Conservation (phyloP, 2,329 filamentous ascomycete species). For the Diplodia mutila region DNA sequence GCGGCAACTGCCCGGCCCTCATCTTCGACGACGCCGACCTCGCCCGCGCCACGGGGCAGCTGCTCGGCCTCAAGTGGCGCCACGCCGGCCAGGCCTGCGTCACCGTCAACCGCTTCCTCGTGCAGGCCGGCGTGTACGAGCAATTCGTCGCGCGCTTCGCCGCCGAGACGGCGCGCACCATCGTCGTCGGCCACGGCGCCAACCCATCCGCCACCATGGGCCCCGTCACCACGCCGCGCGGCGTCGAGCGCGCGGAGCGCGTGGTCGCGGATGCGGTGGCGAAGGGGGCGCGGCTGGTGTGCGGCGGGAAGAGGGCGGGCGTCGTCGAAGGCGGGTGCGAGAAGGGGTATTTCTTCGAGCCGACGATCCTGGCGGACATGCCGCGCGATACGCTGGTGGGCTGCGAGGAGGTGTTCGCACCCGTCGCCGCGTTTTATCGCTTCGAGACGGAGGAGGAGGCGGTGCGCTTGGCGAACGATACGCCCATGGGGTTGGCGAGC, state of each 20-base stretch:
- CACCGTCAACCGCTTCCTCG: slow-evolving; percentile 67
- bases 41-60: slow-evolving; percentile 55
- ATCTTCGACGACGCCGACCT: slow-evolving; percentile 68
- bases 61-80: slow-evolving; percentile 57
- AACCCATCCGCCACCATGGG: slow-evolving; percentile 63
- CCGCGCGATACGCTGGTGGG: slow-evolving; percentile 55
- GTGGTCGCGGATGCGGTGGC: slow-evolving; percentile 68
- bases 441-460: slow-evolving; percentile 70
- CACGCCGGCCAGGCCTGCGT: slow-evolving; percentile 69
- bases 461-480: slow-evolving; percentile 63
- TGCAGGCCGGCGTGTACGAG: slow-evolving; percentile 66
- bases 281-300: slow-evolving; percentile 64
- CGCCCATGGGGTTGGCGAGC: slow-evolving; percentile 66
- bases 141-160: slow-evolving; percentile 60
- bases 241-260: slow-evolving; percentile 59
- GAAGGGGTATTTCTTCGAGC: slow-evolving; percentile 70
- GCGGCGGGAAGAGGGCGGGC: slow-evolving; percentile 60
- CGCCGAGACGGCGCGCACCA: slow-evolving; percentile 52
- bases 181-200: slow-evolving; percentile 66
- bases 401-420: slow-evolving; percentile 68
- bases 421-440: slow-evolving; percentile 64
- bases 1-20: slow-evolving; percentile 67
- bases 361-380: slow-evolving; percentile 65
- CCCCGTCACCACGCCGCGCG: slow-evolving; percentile 60
- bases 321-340: slow-evolving; percentile 27